These are phyloP conservation scores for Colletotrichum lupini DNA, from an alignment of 2,329 filamentous ascomycete genomes.

Conservation along the genomic window DNA sequence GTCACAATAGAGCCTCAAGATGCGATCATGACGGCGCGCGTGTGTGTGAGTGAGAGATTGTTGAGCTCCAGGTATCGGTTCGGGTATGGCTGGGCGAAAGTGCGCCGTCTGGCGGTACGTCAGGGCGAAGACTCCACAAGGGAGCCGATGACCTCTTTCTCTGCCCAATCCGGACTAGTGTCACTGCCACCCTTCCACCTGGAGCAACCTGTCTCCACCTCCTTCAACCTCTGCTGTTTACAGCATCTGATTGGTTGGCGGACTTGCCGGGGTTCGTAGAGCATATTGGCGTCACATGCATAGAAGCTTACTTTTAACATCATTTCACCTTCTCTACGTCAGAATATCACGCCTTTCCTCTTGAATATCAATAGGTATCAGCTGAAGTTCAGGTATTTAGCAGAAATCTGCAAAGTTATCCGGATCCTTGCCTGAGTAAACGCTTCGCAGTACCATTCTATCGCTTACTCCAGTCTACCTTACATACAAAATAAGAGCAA, in stretches of 20 bases:
- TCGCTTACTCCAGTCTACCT: neutral
- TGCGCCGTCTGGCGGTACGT: slow-evolving; percentile 29
- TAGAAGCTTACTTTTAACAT: neutral
- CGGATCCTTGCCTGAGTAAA: neutral
- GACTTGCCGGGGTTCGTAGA: slow-evolving; percentile 1
- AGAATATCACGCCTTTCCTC: neutral
- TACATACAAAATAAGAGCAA: neutral
- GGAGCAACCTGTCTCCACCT: slow-evolving; percentile 23
- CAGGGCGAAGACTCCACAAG: slow-evolving; percentile 31
- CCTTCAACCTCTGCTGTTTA: slow-evolving; percentile 1
- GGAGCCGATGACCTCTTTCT: slow-evolving; percentile 32
- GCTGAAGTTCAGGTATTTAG: neutral
- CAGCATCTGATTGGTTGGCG: slow-evolving; percentile 17
- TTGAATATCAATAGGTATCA: neutral
- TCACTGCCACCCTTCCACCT: slow-evolving; percentile 12
- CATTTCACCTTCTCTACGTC: neutral
- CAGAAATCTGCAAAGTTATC: neutral
- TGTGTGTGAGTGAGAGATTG: slow-evolving; percentile 5
- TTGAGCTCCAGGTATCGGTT: slow-evolving; percentile 22
- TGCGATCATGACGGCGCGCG: slow-evolving; percentile 28
- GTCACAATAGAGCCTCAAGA: slow-evolving; percentile 12
- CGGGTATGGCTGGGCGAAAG: slow-evolving; percentile 23
- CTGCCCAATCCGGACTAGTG: slow-evolving; percentile 7
- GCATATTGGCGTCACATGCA: slow-evolving; percentile 25
- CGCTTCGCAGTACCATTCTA: neutral